Percentiles rank a stretch among this genome's conserved stretches.
Evolutionary conservation across 768 basidiomycete species (phyloP).

Genomic region (Collybia mongolica): DNA sequence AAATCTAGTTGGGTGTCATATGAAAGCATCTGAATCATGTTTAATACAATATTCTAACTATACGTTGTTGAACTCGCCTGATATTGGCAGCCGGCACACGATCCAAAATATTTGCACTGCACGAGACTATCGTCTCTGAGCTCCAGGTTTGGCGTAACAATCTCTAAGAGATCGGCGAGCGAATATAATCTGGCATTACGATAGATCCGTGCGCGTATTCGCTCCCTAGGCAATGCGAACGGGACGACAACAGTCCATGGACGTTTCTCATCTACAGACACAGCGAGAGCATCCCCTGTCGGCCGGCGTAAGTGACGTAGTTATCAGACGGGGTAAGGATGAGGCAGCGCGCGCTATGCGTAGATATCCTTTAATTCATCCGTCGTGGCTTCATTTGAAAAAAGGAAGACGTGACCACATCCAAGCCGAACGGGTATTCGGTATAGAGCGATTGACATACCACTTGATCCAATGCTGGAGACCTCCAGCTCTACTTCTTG

Average conservation of each 20-base stretch:
- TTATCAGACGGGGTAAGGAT: background rate
- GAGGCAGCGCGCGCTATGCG: background rate
- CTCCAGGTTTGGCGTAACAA: constrained; percentile 60
- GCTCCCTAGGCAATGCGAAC: constrained; percentile 83
- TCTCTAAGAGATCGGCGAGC: constrained; percentile 68
- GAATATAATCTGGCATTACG: constrained; percentile 71
- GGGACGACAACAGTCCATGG: constrained; percentile 87
- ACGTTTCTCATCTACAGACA: constrained; percentile 40
- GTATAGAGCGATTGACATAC: constrained; percentile 31
- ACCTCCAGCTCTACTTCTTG: constrained; percentile 70
- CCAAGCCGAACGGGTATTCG: background rate
- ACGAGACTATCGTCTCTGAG: constrained; percentile 66
- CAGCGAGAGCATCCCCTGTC: constrained; percentile 67
- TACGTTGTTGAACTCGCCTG: constrained; percentile 50
- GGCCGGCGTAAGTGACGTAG: constrained; percentile 3
- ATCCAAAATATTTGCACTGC: constrained; percentile 84
- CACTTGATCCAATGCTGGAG: constrained; percentile 59
- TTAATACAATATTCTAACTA: background rate
- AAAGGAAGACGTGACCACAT: background rate
- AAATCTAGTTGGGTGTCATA: constrained; percentile 84
- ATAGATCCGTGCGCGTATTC: constrained; percentile 69
- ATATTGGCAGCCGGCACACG: constrained; percentile 92
- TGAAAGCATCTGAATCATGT: constrained; percentile 65
- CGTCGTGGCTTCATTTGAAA: background rate
- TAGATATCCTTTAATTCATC: background rate